phyloP scores from a whole-genome alignment of 2,329 filamentous ascomycete species.

The Talaromyces funiculosus region DNA sequence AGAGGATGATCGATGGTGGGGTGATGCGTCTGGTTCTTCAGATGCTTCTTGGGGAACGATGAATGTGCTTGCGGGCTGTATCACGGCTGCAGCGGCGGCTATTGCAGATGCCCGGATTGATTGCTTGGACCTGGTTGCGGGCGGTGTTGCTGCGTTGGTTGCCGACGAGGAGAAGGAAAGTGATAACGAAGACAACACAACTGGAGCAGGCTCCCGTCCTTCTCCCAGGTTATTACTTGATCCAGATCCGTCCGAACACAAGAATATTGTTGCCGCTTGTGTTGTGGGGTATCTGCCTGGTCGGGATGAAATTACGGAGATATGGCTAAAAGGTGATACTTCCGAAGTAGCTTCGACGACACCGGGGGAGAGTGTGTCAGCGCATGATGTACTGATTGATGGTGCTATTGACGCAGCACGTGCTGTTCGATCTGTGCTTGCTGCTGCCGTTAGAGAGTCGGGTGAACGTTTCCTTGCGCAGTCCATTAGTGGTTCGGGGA shows the following conservation, averaged over 20 bases:
- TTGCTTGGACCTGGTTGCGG: constrained; percentile 82
- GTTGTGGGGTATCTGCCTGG: constrained; percentile 83
- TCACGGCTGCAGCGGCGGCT: constrained; percentile 88
- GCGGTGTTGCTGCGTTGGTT: constrained; percentile 80
- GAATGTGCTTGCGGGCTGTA: constrained; percentile 85
- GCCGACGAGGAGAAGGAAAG: constrained; percentile 22
- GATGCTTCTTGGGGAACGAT: constrained; percentile 78
- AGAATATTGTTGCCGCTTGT: constrained; percentile 71
- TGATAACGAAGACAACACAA: background rate
- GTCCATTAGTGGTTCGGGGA: background rate
- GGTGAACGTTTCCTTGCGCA: constrained; percentile 36
- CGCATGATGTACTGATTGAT: constrained; percentile 53
- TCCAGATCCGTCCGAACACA: constrained; percentile 74
- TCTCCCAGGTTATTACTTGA: constrained; percentile 57
- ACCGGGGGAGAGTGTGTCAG: constrained; percentile 30
- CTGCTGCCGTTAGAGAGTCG: constrained; percentile 57
- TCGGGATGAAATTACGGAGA: constrained; percentile 84
- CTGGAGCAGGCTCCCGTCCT: background rate
- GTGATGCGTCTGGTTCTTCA: constrained; percentile 44
- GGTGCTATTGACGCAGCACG: constrained; percentile 59
- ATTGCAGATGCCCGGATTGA: constrained; percentile 94
- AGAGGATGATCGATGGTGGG: constrained; percentile 72
- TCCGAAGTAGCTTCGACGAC: constrained; percentile 25
- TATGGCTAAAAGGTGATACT: constrained; percentile 82
- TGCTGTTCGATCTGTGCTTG: constrained; percentile 54